Base-by-base conservation (phyloP, 2,329 filamentous ascomycete species). In the Apiospora sp. region DNA sequence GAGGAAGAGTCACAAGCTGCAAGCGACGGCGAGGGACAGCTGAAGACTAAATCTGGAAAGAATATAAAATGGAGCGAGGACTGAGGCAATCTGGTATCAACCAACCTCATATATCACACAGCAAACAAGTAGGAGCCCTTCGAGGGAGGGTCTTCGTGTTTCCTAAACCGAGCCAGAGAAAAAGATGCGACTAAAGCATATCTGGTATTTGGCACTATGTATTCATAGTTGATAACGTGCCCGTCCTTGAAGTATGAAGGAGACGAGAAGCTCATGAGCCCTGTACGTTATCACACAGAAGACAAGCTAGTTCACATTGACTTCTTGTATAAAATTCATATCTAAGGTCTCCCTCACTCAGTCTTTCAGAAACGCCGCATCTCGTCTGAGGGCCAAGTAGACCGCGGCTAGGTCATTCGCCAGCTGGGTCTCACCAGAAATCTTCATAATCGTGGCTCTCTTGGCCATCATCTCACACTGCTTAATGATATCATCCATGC, bases 391-490 rank as follows among this genome's bases (percentile, higher is more conserved):
- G 75, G 88, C 87, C 58, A 92, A 80, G 80, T 93, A 94, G 75
- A 87, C 88, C 2, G 90, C 89, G 1, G 92, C 91, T 76, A 88
- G 92, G 74, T 92, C 90, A 76, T 92, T 92, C 0, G 92, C 90
- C 74, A 91, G 77, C 24, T 85, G 86, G 75, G 86, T 81, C 76
- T 95, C 92, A 0, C 92, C 93, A 10, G 89, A 86, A 67, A 92
- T 84, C 80, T 92, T 91, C 86, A 94, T 93, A 69, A 97, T 88
- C 69, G 91, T 91, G 4, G 93, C 92, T 82, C 94, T 95, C 86
- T 96, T 96, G 27, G 92, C 92, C 84, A 95, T 88, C 86, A 93
- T 91, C 81, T 95, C 92, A 78, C 93, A 92, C 82, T 94, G 92
- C 71, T 90, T 91, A n/a, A 85, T 83, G 19, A 91, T 83, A 79